Conservation (phyloP, 2,329 filamentous ascomycete species). For the Cyphellophora europaea region DNA sequence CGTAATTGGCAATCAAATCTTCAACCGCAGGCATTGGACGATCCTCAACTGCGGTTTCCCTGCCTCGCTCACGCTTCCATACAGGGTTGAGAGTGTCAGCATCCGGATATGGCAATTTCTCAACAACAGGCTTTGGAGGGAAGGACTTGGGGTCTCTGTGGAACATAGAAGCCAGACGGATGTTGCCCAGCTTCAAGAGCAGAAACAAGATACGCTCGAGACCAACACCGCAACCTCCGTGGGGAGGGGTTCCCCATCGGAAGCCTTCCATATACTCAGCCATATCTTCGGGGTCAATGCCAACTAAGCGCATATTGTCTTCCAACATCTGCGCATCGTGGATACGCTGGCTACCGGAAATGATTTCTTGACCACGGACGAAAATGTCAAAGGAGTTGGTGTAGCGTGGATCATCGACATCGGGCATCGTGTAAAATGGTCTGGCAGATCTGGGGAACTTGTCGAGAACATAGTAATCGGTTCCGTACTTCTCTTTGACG, state of each 20-base stretch:
- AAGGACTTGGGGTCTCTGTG: slow-evolving; percentile 82
- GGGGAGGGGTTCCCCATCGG: slow-evolving; percentile 77
- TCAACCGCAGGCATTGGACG: slow-evolving; percentile 63
- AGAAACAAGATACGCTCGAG: slow-evolving; percentile 83
- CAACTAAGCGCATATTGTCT: slow-evolving; percentile 64
- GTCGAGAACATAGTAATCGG: slow-evolving; percentile 90
- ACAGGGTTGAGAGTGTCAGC: slow-evolving; percentile 68
- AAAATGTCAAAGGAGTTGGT: slow-evolving; percentile 97
- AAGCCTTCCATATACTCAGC: slow-evolving; percentile 85
- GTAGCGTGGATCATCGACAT: slow-evolving; percentile 59
- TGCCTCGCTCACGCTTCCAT: slow-evolving; percentile 43
- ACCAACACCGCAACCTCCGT: slow-evolving; percentile 83
- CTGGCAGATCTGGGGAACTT: slow-evolving; percentile 79
- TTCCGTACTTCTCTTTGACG: slow-evolving; percentile 75
- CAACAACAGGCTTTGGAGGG: slow-evolving; percentile 54
- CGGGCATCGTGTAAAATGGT: slow-evolving; percentile 86
- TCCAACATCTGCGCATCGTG: slow-evolving; percentile 68
- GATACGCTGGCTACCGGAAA: slow-evolving; percentile 87
- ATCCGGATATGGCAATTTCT: slow-evolving; percentile 72
- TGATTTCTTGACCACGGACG: slow-evolving; percentile 83
- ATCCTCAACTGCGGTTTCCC: slow-evolving; percentile 30
- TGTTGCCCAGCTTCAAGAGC: slow-evolving; percentile 77
- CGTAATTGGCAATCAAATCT: slow-evolving; percentile 89
- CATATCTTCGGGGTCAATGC: slow-evolving; percentile 73
- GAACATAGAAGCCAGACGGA: slow-evolving; percentile 79